These are phyloP conservation scores for Fusarium brevicatenulatum DNA, from an alignment of 2,329 filamentous ascomycete species.

Conservation along the genomic window DNA sequence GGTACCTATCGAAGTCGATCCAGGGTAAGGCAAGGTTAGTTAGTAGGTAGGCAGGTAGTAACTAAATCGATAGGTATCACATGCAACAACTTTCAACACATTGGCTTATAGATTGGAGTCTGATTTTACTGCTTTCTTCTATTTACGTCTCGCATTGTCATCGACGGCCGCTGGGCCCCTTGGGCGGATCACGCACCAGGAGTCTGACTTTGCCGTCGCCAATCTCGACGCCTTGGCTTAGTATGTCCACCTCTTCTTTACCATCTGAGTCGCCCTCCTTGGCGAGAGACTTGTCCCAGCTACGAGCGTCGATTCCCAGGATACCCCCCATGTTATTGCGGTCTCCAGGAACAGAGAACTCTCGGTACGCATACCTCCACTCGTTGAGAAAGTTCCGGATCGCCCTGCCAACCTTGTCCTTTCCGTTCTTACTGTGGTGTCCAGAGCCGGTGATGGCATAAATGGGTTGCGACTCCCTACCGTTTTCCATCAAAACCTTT, in stretches of 20 bases:
- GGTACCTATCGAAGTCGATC: not conserved
- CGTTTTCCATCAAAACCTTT: constrained; percentile 85
- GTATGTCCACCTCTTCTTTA: constrained; percentile 64
- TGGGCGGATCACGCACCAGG: constrained; percentile 69
- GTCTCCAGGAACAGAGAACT: constrained; percentile 97
- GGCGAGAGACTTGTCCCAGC: constrained; percentile 70
- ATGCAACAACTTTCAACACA: not conserved
- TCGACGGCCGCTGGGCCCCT: constrained; percentile 63
- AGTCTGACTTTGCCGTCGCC: constrained; percentile 74
- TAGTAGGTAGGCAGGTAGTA: too few species aligned
- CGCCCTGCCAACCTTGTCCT: constrained; percentile 97
- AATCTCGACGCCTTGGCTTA: constrained; percentile 74
- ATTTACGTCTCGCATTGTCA: constrained; percentile 47
- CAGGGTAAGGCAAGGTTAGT: not conserved
- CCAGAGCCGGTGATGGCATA: constrained; percentile 98
- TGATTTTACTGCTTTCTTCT: constrained; percentile 47
- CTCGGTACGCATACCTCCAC: constrained; percentile 94
- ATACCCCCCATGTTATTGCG: constrained; percentile 83
- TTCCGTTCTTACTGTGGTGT: constrained; percentile 97
- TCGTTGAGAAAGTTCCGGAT: constrained; percentile 92
- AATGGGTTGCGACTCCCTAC: constrained; percentile 76
- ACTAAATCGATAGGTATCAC: not conserved
- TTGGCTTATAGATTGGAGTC: constrained; percentile 34
- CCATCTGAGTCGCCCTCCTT: constrained; percentile 57
- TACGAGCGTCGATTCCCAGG: constrained; percentile 73